Base-by-base conservation (phyloP, 768 basidiomycete genomes). In the Galerina sulciceps region DNA sequence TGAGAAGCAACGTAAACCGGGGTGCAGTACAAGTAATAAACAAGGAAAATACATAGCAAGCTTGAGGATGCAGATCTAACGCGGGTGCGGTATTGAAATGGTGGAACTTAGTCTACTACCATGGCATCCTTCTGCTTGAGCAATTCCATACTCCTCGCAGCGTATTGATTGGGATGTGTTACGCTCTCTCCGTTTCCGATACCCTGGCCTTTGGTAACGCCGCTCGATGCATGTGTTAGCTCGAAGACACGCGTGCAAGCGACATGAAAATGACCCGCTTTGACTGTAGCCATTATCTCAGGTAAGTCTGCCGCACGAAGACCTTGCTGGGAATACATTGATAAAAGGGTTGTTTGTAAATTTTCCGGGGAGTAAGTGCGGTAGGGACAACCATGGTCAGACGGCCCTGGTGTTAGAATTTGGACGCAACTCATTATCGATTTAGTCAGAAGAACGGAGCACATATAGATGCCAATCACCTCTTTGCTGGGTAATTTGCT, bases 211-310 rank as follows among this genome's bases (percentile, higher is more conserved):
- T 92, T 96, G 75, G 85, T 88, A 49, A 96, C 86, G 9, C 90
- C 87, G 59, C 72, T 76, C 17, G 72, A 71, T 20, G 80, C 76
- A 71, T 99, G 96, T 22, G 95, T 97, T 26, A 97, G 81, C 76
- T 99, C 97, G 73, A 94, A 99, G 18, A 99, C 94, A 20, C 96
- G 84, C 9, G 97, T 99, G 75, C 97, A 99, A 6, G 96, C 96
- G 44, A 98, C 90, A 71, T 99, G 96, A 71, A 88, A 96, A 70
- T 96, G 94, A 3, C 82, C 78, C 15, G 79, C 80, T 69, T 92
- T 93, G 49, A 96, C 92, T 3, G 82, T 85, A 47, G 79, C 79
- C 79, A 93, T 83, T 58, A 99, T 85, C 70, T 99, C 97, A 13
- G 85, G 84, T 59, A 96, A 73, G 67, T 98, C 93, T 1, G 79